Evolutionary conservation across 352 stramenopile genomes (phyloP).

Genomic region (Phytophthora europaea): DNA sequence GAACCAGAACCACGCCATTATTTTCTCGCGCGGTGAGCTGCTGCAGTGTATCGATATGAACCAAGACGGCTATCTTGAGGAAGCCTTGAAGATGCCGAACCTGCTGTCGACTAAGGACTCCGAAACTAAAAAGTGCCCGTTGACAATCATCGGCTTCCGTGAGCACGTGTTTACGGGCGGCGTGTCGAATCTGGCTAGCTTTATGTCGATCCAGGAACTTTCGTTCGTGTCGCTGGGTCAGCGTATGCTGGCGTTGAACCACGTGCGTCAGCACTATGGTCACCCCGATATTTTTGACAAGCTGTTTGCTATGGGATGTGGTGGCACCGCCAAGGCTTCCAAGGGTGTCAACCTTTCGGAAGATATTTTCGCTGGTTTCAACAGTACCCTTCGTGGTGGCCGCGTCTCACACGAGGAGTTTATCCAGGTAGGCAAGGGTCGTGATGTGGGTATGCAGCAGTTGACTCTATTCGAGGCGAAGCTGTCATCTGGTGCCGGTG

Average conservation of each 20-base stretch:
- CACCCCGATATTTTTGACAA: conserved; percentile 93
- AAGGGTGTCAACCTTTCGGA: conserved; percentile 90
- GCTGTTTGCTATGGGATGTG: conserved; percentile 84
- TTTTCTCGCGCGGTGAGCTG: conserved; percentile 88
- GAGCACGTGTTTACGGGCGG: conserved; percentile 90
- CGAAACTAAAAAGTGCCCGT: conserved; percentile 67
- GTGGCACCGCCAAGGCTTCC: conserved; percentile 85
- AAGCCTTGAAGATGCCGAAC: conserved; percentile 89
- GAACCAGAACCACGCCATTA: conserved; percentile 92
- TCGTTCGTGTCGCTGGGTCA: conserved; percentile 88
- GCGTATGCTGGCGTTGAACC: conserved; percentile 81
- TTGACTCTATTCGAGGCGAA: conserved; percentile 99
- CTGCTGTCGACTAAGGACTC: conserved; percentile 86
- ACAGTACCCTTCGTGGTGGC: conserved; percentile 81
- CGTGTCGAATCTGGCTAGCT: conserved; percentile 87
- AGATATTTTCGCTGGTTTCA: conserved; percentile 93
- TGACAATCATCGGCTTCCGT: conserved; percentile 90
- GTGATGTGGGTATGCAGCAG: conserved; percentile 99
- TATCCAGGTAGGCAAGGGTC: conserved; percentile 96
- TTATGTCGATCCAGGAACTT: conserved; percentile 91
- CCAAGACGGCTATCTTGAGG: conserved; percentile 88
- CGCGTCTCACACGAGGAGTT: conserved; percentile 88
- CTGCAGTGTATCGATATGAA: conserved; percentile 95
- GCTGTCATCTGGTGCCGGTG: conserved; percentile 96
- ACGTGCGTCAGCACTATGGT: conserved; percentile 89